Evolutionary conservation across 768 basidiomycete species (phyloP).

Genomic region (Boletales sp.): DNA sequence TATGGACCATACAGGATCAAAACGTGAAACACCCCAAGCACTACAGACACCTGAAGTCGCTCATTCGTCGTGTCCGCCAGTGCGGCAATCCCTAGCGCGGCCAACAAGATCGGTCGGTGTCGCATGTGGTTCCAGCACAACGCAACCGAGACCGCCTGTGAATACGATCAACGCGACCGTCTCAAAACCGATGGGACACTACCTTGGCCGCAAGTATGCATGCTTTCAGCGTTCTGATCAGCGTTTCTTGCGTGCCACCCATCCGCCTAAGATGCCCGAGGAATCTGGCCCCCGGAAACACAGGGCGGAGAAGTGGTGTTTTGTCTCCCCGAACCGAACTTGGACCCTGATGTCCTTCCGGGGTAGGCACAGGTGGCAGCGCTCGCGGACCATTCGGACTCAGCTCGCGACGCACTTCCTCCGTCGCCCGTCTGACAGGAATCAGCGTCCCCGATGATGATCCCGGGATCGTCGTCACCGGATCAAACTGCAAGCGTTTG

Average conservation of each 20-base stretch:
- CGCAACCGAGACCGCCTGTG: conserved; percentile 23
- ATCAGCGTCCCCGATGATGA: conserved; percentile 19
- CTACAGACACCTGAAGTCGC: conserved; percentile 32
- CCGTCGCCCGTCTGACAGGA: conserved; percentile 17
- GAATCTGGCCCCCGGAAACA: no score
- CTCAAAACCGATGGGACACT: background rate
- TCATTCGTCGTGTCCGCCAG: conserved; percentile 47
- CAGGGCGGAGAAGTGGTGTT: conserved; percentile 5
- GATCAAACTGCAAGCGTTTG: conserved; percentile 33
- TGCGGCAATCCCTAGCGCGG: conserved; percentile 33
- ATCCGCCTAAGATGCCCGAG: conserved; percentile 5
- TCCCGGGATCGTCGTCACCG: conserved; percentile 7
- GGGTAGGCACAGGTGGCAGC: conserved; percentile 12
- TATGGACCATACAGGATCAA: conserved; percentile 17
- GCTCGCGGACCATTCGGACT: conserved; percentile 22
- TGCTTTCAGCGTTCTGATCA: conserved; percentile 33
- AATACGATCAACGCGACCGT: background rate
- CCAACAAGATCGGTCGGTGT: conserved; percentile 25
- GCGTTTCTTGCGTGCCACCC: conserved; percentile 13
- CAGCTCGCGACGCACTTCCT: conserved; percentile 21
- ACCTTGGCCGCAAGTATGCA: conserved; percentile 37
- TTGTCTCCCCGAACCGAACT: conserved; percentile 7
- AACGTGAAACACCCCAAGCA: conserved; percentile 41
- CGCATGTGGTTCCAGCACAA: conserved; percentile 21
- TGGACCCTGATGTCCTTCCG: background rate